Base-by-base conservation (phyloP, 179 eudicot species). In the Actinidia chinensis region DNA sequence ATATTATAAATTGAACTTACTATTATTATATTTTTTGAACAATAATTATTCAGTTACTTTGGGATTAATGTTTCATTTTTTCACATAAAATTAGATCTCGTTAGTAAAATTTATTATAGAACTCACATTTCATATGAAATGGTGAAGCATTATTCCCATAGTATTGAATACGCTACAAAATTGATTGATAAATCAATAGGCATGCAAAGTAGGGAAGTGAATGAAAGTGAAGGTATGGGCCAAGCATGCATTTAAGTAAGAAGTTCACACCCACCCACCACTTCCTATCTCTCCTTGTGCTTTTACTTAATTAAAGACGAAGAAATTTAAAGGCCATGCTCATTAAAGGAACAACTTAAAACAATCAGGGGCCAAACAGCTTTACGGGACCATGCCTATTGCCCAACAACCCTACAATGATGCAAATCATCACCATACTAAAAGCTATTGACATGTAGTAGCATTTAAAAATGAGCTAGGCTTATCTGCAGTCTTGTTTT, bases 201-300 rank as follows among this genome's bases (percentile, higher is more conserved):
- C 33, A 8, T 12, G 75, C 22, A 20, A 5, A 14, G 46, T 50
- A 23, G 51, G 55, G 55, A 18, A 28, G 71, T 22, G 22, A 46
- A 63, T 22, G 8, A 20, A 44, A 7, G 8, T 23, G 66, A 60
- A 60, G 25, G 1, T 10, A 61, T 58, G 77, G 70, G 33, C 33
- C 33, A 28, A 36, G 71, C 70, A 61, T 17, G 82, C 79, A 80
- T 68, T 80, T 33, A 68, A 59, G 50, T 42, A 64, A 17, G 63
- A 48, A 75, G 59, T 51, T 74, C 36, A 6, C 63, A 69, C 8
- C 70, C 83, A 60, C 83, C 44, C 83, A 60, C 83, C 44, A 15
- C 71, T 50, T 75, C 48, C 58, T 75, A 25, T 14, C 79, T 47
- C 59, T 56, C 63, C 56, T 36, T 59, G 22, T 5, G 0, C 11